phyloP scores from a whole-genome alignment of 1,139 yeast genomes.

The Pichiaceae sp. region DNA sequence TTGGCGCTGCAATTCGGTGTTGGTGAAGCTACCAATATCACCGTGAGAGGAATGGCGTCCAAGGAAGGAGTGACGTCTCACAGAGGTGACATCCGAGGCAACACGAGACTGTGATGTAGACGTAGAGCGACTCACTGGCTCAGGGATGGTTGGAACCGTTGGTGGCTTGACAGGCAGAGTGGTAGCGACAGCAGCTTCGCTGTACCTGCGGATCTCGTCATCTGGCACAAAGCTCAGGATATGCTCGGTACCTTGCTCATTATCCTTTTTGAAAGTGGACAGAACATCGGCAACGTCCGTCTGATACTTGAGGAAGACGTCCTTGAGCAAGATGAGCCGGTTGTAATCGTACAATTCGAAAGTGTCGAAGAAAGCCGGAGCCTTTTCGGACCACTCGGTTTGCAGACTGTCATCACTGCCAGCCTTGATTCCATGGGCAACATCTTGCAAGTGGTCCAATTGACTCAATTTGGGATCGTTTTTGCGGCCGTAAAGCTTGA shows the following conservation, averaged over 20 bases:
- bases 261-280: conserved; percentile 36
- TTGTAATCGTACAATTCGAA: conserved; percentile 67
- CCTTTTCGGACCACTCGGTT: conserved; percentile 60
- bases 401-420: conserved; percentile 13
- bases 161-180: conserved; percentile 15
- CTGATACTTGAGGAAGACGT: conserved; percentile 60
- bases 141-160: conserved; percentile 5
- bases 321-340: conserved; percentile 61
- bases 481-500: conserved; percentile 46
- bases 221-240: conserved; percentile 53
- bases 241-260: conserved; percentile 61
- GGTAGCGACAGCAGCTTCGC: conserved; percentile 30
- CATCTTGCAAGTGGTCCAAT: conserved; percentile 32
- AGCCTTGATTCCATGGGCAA: conserved; percentile 27
- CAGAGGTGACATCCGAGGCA: neutral
- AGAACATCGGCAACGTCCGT: conserved; percentile 48
- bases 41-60: neutral
- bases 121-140: neutral
- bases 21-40: neutral
- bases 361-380: conserved; percentile 69
- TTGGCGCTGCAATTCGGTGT: too few species aligned
- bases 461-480: conserved; percentile 40
- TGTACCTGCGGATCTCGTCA: conserved; percentile 49
- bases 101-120: conserved; percentile 1
- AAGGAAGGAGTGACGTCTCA: neutral